Evolutionary conservation across 163 green algal species (phyloP).

Genomic region (Chloromonas sp.): DNA sequence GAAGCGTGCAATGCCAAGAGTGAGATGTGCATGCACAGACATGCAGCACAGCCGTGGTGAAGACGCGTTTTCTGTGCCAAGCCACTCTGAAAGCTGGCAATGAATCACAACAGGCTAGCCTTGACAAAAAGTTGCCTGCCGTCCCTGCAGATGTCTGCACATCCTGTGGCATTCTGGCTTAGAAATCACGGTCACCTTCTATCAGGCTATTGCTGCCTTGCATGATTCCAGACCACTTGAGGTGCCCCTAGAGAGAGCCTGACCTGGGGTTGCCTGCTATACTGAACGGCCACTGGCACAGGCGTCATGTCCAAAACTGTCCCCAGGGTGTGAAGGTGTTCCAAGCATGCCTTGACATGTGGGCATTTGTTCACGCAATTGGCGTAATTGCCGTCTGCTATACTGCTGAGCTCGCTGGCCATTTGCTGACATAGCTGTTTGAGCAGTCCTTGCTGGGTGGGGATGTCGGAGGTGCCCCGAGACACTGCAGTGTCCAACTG

Average conservation of each 20-base stretch:
- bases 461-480: constrained; percentile 19
- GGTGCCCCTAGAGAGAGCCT: background rate
- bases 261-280: constrained; percentile 15
- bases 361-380: constrained; percentile 8
- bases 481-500: background rate
- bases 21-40: no score
- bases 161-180: no score
- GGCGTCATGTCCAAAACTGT: constrained; percentile 20
- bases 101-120: no score
- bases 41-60: no score
- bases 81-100: no score
- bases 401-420: constrained; percentile 20
- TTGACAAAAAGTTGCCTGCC: no score
- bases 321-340: constrained; percentile 6
- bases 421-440: constrained; percentile 29
- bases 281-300: constrained; percentile 22
- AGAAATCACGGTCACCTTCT: no score
- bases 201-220: no score
- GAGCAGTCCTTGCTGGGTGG: constrained; percentile 33
- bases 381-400: constrained; percentile 15
- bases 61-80: no score
- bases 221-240: no score
- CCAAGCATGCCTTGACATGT: constrained; percentile 24
- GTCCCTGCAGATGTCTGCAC: no score
- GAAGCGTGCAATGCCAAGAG: no score